Conservation (phyloP, 2,329 filamentous ascomycete genomes). For the Trichoderma brevicompactum region DNA sequence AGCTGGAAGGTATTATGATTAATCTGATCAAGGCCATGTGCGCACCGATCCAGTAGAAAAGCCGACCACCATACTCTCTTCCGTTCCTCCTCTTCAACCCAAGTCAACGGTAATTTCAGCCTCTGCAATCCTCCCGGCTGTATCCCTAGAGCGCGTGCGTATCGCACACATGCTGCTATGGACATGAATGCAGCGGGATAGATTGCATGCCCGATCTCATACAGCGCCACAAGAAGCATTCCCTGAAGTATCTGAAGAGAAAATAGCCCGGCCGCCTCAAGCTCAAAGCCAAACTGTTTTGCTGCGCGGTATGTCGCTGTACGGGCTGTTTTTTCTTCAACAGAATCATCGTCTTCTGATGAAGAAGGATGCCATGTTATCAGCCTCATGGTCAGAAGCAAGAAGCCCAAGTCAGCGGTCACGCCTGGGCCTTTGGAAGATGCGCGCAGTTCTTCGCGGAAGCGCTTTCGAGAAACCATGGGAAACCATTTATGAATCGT, state of each 20-base stretch:
- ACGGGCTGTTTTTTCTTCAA: not conserved
- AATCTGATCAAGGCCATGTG: not conserved
- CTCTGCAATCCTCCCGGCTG: conserved; percentile 9
- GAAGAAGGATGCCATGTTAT: conserved; percentile 13
- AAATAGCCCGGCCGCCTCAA: conserved; percentile 1
- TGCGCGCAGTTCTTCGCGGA: not conserved
- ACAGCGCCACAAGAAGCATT: conserved; percentile 1
- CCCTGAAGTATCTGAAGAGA: conserved; percentile 16
- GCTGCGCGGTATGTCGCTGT: not conserved
- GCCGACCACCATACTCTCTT: conserved; percentile 18
- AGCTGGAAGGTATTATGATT: too few species aligned
- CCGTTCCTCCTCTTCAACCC: conserved; percentile 18
- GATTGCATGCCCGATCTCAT: conserved; percentile 16
- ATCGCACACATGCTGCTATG: conserved; percentile 10
- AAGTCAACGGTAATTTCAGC: conserved; percentile 5
- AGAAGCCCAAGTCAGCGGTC: not conserved
- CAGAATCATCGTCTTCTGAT: not conserved
- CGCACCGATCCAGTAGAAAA: conserved; percentile 1
- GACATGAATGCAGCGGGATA: conserved; percentile 23
- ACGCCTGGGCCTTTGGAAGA: not conserved
- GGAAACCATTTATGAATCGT: conserved; percentile 2
- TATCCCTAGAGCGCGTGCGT: conserved; percentile 6
- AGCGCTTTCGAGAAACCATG: conserved; percentile 10
- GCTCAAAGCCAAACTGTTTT: conserved; percentile 5
- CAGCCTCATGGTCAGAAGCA: conserved; percentile 13